These are phyloP conservation scores for Blumeria graminis DNA, from an alignment of 2,329 filamentous ascomycete species.

Conservation along the genomic window DNA sequence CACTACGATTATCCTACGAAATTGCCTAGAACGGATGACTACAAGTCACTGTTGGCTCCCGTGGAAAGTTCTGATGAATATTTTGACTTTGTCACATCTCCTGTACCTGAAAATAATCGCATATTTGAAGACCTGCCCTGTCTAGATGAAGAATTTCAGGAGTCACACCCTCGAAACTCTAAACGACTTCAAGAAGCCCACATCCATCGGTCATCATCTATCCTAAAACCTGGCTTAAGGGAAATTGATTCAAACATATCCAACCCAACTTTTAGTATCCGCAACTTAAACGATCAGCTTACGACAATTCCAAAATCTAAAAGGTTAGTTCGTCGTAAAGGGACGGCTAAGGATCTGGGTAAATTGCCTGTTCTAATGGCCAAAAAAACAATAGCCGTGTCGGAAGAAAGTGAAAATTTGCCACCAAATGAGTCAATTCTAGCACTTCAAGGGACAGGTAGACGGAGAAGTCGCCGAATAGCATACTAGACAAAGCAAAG, in stretches of 20 bases:
- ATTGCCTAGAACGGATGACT: conserved; percentile 50
- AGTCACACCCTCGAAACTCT: conserved; percentile 5
- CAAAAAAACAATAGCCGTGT: background rate
- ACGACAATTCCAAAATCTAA: background rate
- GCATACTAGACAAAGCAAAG: too few species aligned
- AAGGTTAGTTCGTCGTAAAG: background rate
- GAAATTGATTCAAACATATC: conserved; percentile 23
- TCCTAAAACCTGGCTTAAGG: conserved; percentile 19
- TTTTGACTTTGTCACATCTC: conserved; percentile 5
- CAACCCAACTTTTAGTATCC: background rate
- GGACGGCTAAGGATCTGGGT: background rate
- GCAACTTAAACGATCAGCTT: background rate
- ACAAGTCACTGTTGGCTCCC: conserved; percentile 25
- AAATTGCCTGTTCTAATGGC: background rate
- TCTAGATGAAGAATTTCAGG: conserved; percentile 11
- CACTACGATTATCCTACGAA: conserved; percentile 59
- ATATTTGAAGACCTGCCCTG: conserved; percentile 16
- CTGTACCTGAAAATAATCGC: conserved; percentile 10
- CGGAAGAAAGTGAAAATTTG: background rate
- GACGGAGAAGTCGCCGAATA: too few species aligned
- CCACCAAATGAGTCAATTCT: background rate
- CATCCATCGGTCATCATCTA: conserved; percentile 14
- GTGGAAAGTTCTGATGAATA: conserved; percentile 20
- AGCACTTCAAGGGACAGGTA: too few species aligned
- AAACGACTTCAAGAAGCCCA: conserved; percentile 3